phyloP scores from a whole-genome alignment of 371 early-diverging fungal species.

The Modicella reniformis region DNA sequence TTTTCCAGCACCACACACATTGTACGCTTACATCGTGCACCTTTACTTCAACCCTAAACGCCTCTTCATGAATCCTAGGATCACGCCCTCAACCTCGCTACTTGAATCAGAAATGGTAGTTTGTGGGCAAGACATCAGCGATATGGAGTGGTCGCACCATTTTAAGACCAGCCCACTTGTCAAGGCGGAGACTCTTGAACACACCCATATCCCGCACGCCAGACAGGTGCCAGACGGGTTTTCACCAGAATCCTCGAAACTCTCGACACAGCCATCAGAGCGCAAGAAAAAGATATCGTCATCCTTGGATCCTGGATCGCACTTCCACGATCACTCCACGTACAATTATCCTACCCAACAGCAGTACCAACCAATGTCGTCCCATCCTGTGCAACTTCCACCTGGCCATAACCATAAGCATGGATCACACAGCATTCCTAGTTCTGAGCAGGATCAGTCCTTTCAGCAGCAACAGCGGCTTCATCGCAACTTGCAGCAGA shows the following conservation, averaged over 20 bases:
- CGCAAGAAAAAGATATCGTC: too few relatives aligned
- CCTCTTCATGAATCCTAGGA: slow-evolving; percentile 8
- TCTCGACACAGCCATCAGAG: neutral
- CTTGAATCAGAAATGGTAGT: neutral
- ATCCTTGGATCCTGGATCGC: neutral
- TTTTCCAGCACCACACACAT: neutral
- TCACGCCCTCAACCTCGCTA: neutral
- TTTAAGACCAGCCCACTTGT: neutral
- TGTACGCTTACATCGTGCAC: neutral
- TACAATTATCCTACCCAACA: neutral
- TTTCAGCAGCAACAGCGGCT: slow-evolving; percentile 13
- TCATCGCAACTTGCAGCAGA: slow-evolving; percentile 12
- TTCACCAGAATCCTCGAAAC: neutral
- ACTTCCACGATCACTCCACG: neutral
- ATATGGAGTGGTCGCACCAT: neutral
- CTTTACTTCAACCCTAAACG: too few relatives aligned
- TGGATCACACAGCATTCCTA: neutral
- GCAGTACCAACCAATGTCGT: neutral
- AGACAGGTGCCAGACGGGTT: slow-evolving; percentile 2
- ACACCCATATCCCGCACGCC: neutral
- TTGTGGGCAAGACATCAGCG: neutral
- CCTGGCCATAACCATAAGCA: neutral
- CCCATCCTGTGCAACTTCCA: neutral
- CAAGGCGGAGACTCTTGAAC: neutral
- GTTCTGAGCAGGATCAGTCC: slow-evolving; percentile 5